A percentile compares a stretch with the other conserved stretches of the same genome.
Evolutionary conservation across 768 basidiomycete genomes (phyloP).

Genomic region (Rhodosporidiobolus odoratus): DNA sequence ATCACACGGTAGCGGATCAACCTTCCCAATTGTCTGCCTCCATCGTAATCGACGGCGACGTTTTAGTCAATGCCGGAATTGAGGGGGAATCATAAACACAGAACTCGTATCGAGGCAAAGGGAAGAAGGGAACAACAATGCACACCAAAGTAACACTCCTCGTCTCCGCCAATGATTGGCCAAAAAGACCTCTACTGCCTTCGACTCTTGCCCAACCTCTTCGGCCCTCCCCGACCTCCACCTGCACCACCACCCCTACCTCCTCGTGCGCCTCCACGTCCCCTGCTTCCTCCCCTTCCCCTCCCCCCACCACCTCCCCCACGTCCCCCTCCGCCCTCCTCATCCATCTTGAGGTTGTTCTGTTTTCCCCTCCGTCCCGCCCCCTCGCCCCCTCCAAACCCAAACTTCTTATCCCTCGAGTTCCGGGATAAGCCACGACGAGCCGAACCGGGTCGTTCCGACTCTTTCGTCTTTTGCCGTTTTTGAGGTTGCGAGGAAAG

Average conservation of each 20-base stretch:
- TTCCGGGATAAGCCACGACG: slow-evolving; percentile 54
- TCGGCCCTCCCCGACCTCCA: slow-evolving; percentile 14
- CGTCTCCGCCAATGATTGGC: no score
- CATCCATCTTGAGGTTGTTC: slow-evolving; percentile 34
- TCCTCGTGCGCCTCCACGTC: background rate
- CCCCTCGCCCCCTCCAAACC: slow-evolving; percentile 51
- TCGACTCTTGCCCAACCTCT: slow-evolving; percentile 44
- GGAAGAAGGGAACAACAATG: no score
- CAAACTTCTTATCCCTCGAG: slow-evolving; percentile 71
- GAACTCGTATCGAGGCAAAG: no score
- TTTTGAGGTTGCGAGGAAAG: slow-evolving; percentile 58
- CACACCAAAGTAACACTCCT: no score
- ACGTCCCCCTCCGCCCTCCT: background rate
- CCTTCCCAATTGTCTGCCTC: no score
- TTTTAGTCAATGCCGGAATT: no score
- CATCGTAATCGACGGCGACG: no score
- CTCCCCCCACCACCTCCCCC: slow-evolving; percentile 1
- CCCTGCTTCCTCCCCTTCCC: background rate
- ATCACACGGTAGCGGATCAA: no score
- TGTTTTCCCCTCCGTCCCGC: slow-evolving; percentile 39
- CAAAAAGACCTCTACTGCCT: no score
- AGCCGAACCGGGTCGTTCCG: slow-evolving; percentile 35
- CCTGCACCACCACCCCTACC: background rate
- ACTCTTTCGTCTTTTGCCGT: slow-evolving; percentile 44
- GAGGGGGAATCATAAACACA: no score